These are phyloP conservation scores for Cylindrotheca fusiformis DNA, from an alignment of 108 stramenopile species.

Conservation along the genomic window DNA sequence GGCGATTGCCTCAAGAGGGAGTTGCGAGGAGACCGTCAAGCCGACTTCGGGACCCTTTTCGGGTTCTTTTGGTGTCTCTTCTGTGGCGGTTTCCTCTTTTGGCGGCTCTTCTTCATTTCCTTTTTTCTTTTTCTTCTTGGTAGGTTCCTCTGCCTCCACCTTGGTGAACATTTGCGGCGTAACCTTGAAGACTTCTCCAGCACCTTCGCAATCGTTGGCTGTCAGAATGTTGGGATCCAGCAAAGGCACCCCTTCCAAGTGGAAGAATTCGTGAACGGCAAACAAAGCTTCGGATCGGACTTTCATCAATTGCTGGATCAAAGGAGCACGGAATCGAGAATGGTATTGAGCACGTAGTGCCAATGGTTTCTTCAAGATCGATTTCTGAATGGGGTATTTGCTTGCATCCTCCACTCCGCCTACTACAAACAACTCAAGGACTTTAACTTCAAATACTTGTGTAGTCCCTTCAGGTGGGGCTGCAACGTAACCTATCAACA, in stretches of 20 bases:
- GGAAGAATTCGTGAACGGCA: constrained; percentile 67
- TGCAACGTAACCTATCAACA: constrained; percentile 49
- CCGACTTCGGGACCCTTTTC: constrained; percentile 46
- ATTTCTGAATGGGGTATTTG: constrained; percentile 62
- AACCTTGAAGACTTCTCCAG: constrained; percentile 89
- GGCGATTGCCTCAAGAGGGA: constrained; percentile 91
- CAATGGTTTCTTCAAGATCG: constrained; percentile 58
- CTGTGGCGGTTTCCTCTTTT: background rate
- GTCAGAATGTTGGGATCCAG: constrained; percentile 76
- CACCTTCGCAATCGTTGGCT: constrained; percentile 92
- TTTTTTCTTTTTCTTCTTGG: constrained; percentile 3
- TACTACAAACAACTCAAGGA: constrained; percentile 44
- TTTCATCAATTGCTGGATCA: constrained; percentile 53
- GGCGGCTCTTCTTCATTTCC: constrained; percentile 7
- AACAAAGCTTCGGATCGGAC: constrained; percentile 56
- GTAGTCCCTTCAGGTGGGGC: constrained; percentile 59
- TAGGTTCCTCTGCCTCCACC: constrained; percentile 1
- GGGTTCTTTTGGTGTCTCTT: constrained; percentile 11
- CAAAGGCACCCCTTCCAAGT: constrained; percentile 52
- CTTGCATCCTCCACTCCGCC: constrained; percentile 54
- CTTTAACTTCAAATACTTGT: constrained; percentile 58
- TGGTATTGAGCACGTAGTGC: constrained; percentile 48
- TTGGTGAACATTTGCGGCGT: constrained; percentile 60
- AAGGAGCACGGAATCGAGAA: constrained; percentile 55
- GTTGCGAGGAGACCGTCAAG: constrained; percentile 89